Percentiles rank a stretch among this genome's conserved stretches.
phyloP scores from a whole-genome alignment of 108 stramenopile genomes.

The Hondaea fermentalgiana region DNA sequence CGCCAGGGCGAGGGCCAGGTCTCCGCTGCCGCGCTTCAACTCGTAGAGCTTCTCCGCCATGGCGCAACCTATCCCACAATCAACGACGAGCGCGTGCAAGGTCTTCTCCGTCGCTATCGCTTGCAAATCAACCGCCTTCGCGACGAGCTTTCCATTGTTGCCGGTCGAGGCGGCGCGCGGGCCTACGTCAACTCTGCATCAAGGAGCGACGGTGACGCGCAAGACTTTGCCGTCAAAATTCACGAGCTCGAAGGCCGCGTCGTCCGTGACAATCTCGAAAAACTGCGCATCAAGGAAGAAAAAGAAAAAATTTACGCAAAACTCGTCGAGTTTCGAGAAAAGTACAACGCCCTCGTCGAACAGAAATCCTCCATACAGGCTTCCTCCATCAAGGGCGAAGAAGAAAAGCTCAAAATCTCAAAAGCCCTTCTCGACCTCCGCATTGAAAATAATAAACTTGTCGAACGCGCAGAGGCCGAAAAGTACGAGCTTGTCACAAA shows the following conservation, averaged over 20 bases:
- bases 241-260: slow-evolving; percentile 6
- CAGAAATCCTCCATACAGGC: background rate
- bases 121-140: background rate
- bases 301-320: slow-evolving; percentile 4
- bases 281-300: slow-evolving; percentile 10
- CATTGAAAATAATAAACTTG: slow-evolving; percentile 2
- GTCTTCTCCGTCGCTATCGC: background rate
- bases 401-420: slow-evolving; percentile 13
- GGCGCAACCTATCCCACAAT: background rate
- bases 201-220: background rate
- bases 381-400: slow-evolving; percentile 2
- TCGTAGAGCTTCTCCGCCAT: background rate
- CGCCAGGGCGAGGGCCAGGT: background rate
- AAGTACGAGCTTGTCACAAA: slow-evolving; percentile 12
- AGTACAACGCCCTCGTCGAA: background rate
- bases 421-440: slow-evolving; percentile 1
- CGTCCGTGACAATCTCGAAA: slow-evolving; percentile 1
- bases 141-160: background rate
- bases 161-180: background rate
- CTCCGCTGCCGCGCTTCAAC: background rate
- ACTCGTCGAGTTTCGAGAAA: background rate
- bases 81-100: background rate
- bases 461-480: slow-evolving; percentile 13
- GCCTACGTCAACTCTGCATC: background rate
- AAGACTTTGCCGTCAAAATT: background rate